Evolutionary conservation across 306 rosid genomes (phyloP).

Genomic region (Malus sylvestris): DNA sequence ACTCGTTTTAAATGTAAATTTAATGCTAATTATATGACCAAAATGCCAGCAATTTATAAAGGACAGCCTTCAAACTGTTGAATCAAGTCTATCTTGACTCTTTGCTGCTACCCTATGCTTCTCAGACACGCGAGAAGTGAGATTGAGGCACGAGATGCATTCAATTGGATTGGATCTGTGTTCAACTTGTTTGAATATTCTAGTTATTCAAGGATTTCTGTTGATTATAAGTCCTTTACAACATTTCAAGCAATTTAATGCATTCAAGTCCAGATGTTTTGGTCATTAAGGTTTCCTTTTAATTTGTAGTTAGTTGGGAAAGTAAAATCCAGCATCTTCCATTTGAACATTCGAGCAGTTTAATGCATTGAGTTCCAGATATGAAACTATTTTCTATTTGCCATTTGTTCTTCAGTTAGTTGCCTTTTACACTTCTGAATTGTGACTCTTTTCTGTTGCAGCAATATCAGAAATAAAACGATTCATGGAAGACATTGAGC

Average conservation of each 20-base stretch:
- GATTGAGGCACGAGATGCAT: neutral
- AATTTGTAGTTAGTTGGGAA: neutral
- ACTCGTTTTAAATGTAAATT: neutral
- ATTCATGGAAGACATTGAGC: conserved; percentile 45
- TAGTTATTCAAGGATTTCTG: neutral
- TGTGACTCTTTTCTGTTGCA: conserved; percentile 16
- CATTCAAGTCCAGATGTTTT: neutral
- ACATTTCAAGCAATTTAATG: neutral
- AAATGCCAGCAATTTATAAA: neutral
- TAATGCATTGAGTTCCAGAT: neutral
- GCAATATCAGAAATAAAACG: conserved; percentile 46
- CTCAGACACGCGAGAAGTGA: neutral
- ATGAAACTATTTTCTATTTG: neutral
- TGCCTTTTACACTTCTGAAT: neutral
- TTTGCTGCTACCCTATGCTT: neutral
- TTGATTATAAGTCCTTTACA: neutral
- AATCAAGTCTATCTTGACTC: neutral
- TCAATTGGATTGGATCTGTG: neutral
- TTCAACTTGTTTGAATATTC: neutral
- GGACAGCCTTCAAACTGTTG: neutral
- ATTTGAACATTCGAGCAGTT: neutral
- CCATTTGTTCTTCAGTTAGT: neutral
- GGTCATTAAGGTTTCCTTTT: neutral
- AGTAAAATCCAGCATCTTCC: neutral
- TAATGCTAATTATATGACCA: neutral